phyloP scores from a whole-genome alignment of 306 rosid genomes.

The Prunus mume region DNA sequence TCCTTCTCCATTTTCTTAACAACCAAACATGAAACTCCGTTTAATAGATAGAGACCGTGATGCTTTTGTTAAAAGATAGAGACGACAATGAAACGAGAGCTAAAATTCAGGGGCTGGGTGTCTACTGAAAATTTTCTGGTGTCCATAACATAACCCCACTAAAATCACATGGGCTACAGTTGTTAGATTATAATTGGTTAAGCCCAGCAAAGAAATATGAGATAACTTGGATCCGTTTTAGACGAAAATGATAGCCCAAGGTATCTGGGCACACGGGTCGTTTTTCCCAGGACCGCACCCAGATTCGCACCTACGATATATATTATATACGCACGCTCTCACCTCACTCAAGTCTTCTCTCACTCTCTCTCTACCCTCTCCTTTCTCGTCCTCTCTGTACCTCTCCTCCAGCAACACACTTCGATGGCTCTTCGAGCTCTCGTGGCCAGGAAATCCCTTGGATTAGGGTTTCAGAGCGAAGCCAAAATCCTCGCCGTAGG shows the following conservation, averaged over 20 bases:
- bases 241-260: not conserved
- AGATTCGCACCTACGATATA: not conserved
- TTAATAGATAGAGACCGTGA: too few relatives aligned
- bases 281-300: not conserved
- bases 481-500: constrained; percentile 22
- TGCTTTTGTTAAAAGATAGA: too few relatives aligned
- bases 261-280: not conserved
- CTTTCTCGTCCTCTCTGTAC: not conserved
- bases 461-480: constrained; percentile 11
- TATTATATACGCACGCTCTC: not conserved
- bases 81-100: too few relatives aligned
- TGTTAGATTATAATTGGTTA: too few relatives aligned
- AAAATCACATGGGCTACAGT: too few relatives aligned
- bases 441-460: constrained; percentile 26
- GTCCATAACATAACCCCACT: too few relatives aligned
- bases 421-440: constrained; percentile 40
- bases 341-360: not conserved
- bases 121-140: too few relatives aligned
- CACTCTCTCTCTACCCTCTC: not conserved
- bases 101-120: too few relatives aligned
- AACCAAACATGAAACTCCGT: too few relatives aligned
- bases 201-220: too few relatives aligned
- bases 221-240: too few relatives aligned
- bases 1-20: too few relatives aligned
- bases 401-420: not conserved